These are phyloP conservation scores for Ettlia oleoabundans DNA, from an alignment of 139 green algal genomes.

Conservation along the genomic window DNA sequence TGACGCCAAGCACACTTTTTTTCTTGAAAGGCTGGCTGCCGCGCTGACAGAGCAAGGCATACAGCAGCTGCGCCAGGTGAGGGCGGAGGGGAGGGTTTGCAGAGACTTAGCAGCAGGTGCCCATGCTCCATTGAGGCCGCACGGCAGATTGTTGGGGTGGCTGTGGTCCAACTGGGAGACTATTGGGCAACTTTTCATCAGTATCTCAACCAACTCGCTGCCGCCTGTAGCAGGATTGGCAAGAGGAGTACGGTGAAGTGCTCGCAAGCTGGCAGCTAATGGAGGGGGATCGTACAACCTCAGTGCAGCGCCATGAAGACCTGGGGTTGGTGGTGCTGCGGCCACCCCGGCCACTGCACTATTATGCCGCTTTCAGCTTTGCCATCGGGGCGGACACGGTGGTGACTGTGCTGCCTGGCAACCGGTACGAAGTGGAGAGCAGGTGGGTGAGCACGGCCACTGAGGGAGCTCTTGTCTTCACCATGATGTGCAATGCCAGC, in stretches of 20 bases:
- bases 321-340: slow-evolving; percentile 61
- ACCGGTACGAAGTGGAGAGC: slow-evolving; percentile 35
- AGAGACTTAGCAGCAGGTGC: background rate
- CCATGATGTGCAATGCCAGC: too few relatives aligned
- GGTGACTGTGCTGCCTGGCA: slow-evolving; percentile 30
- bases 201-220: background rate
- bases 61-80: slow-evolving; percentile 16
- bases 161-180: too few relatives aligned
- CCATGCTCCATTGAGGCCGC: too few relatives aligned
- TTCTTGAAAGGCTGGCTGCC: slow-evolving; percentile 57
- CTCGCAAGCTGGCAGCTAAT: slow-evolving; percentile 7
- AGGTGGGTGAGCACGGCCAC: slow-evolving; percentile 9
- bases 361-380: slow-evolving; percentile 64
- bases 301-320: slow-evolving; percentile 4
- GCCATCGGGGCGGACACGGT: slow-evolving; percentile 66
- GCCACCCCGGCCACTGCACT: slow-evolving; percentile 65
- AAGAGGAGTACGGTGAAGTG: slow-evolving; percentile 66
- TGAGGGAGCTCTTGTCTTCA: too few relatives aligned
- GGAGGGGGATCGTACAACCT: background rate
- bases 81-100: background rate
- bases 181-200: too few relatives aligned
- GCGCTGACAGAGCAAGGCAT: slow-evolving; percentile 19
- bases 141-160: too few relatives aligned
- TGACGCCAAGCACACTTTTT: slow-evolving; percentile 49
- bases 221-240: slow-evolving; percentile 57